Percentiles rank a stretch among this genome's conserved stretches.
These are phyloP conservation scores for Theobroma grandiflorum DNA, from an alignment of 441 rosid species.

Conservation along the genomic window DNA sequence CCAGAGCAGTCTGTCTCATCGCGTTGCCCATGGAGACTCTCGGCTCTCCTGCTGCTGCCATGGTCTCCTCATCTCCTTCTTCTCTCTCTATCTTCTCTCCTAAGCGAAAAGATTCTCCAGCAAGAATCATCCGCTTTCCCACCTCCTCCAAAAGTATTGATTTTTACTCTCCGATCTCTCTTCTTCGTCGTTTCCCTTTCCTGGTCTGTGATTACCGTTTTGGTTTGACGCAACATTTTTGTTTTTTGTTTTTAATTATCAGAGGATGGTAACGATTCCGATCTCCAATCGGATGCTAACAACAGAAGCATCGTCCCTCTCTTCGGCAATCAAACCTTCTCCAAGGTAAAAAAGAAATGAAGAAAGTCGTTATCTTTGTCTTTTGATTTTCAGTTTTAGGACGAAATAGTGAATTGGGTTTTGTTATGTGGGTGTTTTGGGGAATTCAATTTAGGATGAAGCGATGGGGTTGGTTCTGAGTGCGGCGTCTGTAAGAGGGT, in stretches of 20 bases:
- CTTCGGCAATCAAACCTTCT: constrained; percentile 58
- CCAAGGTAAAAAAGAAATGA: constrained; percentile 46
- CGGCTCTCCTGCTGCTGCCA: constrained; percentile 59
- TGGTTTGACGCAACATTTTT: background rate
- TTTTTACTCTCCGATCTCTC: background rate
- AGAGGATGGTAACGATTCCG: constrained; percentile 66
- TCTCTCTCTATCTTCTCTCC: constrained; percentile 68
- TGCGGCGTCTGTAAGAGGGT: constrained; percentile 84
- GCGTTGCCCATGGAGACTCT: constrained; percentile 72
- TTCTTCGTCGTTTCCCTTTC: background rate
- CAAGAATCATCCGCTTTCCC: constrained; percentile 58
- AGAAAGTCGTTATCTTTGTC: background rate
- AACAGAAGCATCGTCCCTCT: constrained; percentile 70
- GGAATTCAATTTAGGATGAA: constrained; percentile 57
- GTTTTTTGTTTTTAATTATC: background rate
- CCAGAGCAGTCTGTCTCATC: background rate
- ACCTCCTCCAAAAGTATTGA: constrained; percentile 64
- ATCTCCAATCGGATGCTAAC: constrained; percentile 60
- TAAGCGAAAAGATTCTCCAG: constrained; percentile 44
- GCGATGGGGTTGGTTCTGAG: constrained; percentile 94
- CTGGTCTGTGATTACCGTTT: constrained; percentile 1
- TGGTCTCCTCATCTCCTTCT: constrained; percentile 65
- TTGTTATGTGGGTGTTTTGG: background rate
- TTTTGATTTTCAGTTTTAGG: background rate
- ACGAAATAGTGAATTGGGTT: background rate